Conservation (phyloP, 2,329 filamentous ascomycete genomes). For the Ophidiomyces ophidiicola region DNA sequence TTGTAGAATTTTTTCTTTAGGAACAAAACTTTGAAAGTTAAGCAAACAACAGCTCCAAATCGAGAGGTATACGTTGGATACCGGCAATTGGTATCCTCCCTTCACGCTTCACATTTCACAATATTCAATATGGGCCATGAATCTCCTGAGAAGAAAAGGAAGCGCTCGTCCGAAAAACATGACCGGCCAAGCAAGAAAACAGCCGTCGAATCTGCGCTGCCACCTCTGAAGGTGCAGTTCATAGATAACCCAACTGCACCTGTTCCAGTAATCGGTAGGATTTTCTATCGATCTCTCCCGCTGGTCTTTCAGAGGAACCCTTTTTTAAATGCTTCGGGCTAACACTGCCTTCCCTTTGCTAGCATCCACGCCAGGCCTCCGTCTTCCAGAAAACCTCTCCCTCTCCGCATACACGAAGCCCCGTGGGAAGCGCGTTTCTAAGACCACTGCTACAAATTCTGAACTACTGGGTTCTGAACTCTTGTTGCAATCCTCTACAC, state of each 20-base stretch:
- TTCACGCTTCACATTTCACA: neutral
- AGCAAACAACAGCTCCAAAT: neutral
- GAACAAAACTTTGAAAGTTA: too few relatives aligned
- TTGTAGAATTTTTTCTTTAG: neutral
- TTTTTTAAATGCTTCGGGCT: too few relatives aligned
- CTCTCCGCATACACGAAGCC: slow-evolving; percentile 37
- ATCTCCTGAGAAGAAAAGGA: slow-evolving; percentile 39
- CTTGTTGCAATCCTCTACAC: slow-evolving; percentile 49
- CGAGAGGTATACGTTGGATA: neutral
- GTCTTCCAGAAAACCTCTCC: slow-evolving; percentile 24
- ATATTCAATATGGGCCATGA: slow-evolving; percentile 24
- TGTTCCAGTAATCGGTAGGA: slow-evolving; percentile 42
- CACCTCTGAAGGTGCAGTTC: slow-evolving; percentile 35
- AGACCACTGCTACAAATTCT: slow-evolving; percentile 25
- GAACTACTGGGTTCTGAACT: slow-evolving; percentile 37
- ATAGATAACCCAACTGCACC: slow-evolving; percentile 37
- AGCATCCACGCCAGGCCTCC: slow-evolving; percentile 21
- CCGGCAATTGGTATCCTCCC: neutral
- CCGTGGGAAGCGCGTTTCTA: slow-evolving; percentile 29
- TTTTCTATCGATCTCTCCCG: too few relatives aligned
- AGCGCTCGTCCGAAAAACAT: slow-evolving; percentile 35
- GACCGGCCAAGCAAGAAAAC: slow-evolving; percentile 40
- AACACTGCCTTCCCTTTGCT: neutral
- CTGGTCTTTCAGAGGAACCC: neutral
- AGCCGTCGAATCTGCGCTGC: slow-evolving; percentile 28